These are phyloP conservation scores for Phialemonium atrogriseum DNA, from an alignment of 2,329 filamentous ascomycete genomes.

Conservation along the genomic window DNA sequence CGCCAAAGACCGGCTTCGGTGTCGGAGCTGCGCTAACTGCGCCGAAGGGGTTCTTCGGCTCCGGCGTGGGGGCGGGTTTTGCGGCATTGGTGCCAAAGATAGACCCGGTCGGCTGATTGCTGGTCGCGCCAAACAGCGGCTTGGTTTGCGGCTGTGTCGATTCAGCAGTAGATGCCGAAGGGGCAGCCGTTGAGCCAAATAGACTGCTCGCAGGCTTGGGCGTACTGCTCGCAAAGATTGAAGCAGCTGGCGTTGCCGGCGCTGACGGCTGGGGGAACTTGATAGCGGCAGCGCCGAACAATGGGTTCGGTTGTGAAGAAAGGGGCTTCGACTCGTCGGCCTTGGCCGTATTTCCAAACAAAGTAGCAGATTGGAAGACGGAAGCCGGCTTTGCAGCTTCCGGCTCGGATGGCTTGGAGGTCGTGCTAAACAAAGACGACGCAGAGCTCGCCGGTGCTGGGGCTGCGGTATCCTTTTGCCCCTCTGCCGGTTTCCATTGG, in stretches of 20 bases:
- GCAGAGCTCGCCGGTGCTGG: slow-evolving; percentile 4
- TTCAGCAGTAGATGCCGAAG: slow-evolving; percentile 5
- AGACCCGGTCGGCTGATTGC: slow-evolving; percentile 17
- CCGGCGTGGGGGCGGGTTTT: slow-evolving; percentile 13
- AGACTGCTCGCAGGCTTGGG: no score
- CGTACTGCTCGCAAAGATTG: no score
- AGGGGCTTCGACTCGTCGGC: slow-evolving; percentile 16
- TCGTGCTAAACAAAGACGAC: slow-evolving; percentile 6
- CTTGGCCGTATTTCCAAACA: slow-evolving; percentile 27
- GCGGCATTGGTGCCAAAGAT: slow-evolving; percentile 22
- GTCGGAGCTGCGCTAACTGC: slow-evolving; percentile 24
- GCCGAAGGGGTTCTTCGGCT: slow-evolving; percentile 30
- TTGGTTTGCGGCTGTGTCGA: slow-evolving; percentile 13
- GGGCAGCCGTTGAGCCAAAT: slow-evolving; percentile 10
- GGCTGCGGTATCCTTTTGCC: slow-evolving; percentile 3
- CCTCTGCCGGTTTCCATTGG: not conserved
- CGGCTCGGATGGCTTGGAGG: slow-evolving; percentile 2
- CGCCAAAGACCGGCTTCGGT: slow-evolving; percentile 33
- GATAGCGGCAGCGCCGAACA: slow-evolving; percentile 11
- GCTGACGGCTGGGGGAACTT: no score
- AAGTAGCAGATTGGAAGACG: slow-evolving; percentile 20
- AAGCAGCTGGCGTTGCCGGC: slow-evolving; percentile 11
- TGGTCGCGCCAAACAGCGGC: slow-evolving; percentile 19
- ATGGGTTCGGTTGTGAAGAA: slow-evolving; percentile 4
- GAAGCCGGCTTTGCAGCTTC: slow-evolving; percentile 12